Evolutionary conservation across 2,329 filamentous ascomycete species (phyloP), one percentile per base, ranked within the genome.

Genomic region (Sporothrix protearum): DNA sequence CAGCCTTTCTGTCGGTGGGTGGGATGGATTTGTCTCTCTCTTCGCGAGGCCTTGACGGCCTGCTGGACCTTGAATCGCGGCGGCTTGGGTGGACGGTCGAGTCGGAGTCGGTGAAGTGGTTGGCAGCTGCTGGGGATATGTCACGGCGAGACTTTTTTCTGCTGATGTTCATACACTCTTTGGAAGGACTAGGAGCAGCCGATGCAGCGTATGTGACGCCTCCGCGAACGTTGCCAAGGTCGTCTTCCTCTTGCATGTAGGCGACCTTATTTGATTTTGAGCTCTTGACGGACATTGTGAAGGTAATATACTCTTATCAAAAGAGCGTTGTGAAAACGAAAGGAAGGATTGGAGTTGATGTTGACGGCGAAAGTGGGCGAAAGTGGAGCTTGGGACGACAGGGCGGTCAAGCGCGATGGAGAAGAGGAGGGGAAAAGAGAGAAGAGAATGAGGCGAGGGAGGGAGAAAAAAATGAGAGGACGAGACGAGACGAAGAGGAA

Each of bases 211-310:
- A 87, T 72, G 80, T 79, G 73, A 68, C 63, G 22, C 78, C 80
- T 68, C 80, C 78, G 22, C 81, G 77, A 47, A 81, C 78, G 70
- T 83, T 83, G 53, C 81, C 84, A 14, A 81, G 79, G 68, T 87
- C 85, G 76, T 87, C 84, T 63, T 80, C 84, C 71, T 87, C 86
- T 77, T 87, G 83, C 72, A 86, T 80, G 77, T 83, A 83, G 71
- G 82, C 82, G 70, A 83, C 79, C 75, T 71, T 74, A 53, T 53
- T 53, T 53, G 49, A 67, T 51, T 63, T 70, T 73, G 74, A 68
- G 73, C 75, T 75, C 79, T 77, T 76, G 74, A 66, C 77, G 71
- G 83, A 80, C 85, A 87, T 87, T 77, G 77, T 79, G 78, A 36
- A 33, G 33, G 33, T 22, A 63, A 69, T 61, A 28, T 33, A 30